Percentiles rank a stretch among this genome's conserved stretches.
Conservation (phyloP, 208 protist genomes). For the Trypanosoma cruzi region DNA sequence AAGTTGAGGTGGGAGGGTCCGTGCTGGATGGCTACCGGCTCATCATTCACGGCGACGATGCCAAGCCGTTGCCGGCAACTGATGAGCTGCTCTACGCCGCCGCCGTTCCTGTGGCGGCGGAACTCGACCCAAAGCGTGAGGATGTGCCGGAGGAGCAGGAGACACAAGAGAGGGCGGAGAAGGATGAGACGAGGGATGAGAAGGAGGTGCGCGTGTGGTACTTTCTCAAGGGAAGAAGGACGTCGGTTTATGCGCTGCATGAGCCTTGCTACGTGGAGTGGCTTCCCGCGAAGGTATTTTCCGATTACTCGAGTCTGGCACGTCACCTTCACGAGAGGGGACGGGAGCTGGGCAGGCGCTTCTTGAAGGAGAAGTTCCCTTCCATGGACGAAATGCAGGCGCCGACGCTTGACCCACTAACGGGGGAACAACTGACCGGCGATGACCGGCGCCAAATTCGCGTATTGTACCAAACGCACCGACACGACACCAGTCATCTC, state of each 20-base stretch:
- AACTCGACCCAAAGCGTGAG: not conserved
- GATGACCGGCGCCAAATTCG: not conserved
- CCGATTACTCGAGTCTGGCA: not conserved
- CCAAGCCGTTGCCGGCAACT: not conserved
- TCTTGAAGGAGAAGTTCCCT: not conserved
- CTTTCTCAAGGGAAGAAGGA: not conserved
- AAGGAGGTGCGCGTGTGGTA: constrained; percentile 11
- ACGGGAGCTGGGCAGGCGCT: not conserved
- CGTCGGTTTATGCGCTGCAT: too few species aligned
- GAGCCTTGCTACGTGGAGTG: constrained; percentile 13
- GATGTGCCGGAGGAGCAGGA: not conserved
- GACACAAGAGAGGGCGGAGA: not conserved
- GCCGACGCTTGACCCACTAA: not conserved
- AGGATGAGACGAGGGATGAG: not conserved
- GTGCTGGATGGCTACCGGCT: constrained; percentile 5
- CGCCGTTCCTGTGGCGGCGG: not conserved
- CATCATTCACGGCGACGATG: not conserved
- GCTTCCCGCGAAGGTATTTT: not conserved
- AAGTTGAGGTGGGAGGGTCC: too few species aligned
- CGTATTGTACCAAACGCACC: not conserved
- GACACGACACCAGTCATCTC: not conserved
- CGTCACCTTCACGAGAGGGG: not conserved
- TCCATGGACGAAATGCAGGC: not conserved
- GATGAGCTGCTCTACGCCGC: not conserved
- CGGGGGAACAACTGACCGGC: not conserved